A percentile compares a stretch with the other conserved stretches of the same genome.
Evolutionary conservation across 176 grass and related monocot genomes (phyloP).

Genomic region (Aegilops longissima): DNA sequence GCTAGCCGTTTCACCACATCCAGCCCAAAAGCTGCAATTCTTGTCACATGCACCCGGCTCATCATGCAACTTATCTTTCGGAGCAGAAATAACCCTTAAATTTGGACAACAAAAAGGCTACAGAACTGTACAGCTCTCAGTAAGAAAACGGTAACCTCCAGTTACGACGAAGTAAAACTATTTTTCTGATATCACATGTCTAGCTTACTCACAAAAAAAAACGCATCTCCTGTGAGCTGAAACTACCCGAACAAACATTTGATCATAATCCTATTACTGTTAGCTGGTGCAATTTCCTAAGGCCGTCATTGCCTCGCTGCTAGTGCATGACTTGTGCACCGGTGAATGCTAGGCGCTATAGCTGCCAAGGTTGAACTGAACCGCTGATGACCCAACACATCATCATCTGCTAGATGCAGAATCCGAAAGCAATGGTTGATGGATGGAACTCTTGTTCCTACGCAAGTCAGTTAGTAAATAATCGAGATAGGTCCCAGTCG

Average conservation of each 20-base stretch:
- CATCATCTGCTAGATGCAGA: conserved; percentile 35
- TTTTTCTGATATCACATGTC: neutral
- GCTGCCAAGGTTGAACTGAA: neutral
- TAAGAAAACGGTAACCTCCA: neutral
- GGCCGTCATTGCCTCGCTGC: neutral
- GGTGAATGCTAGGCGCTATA: neutral
- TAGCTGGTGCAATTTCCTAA: neutral
- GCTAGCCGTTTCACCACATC: no score
- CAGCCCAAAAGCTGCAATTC: no score
- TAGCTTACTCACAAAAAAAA: neutral
- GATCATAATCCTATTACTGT: neutral
- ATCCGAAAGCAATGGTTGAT: conserved; percentile 61
- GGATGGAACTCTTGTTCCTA: conserved; percentile 31
- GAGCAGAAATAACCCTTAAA: neutral
- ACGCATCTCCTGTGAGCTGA: neutral
- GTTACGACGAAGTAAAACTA: neutral
- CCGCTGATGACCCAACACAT: neutral
- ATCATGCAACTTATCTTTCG: neutral
- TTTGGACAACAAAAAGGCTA: neutral
- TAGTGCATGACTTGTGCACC: neutral
- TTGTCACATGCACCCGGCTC: no score
- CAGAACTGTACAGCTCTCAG: neutral
- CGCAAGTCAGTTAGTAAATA: conserved; percentile 28
- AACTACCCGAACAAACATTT: neutral
- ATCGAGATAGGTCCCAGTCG: conserved; percentile 36